Evolutionary conservation across 1,139 yeast genomes (phyloP).

Genomic region (Geotrichum carabidarum): DNA sequence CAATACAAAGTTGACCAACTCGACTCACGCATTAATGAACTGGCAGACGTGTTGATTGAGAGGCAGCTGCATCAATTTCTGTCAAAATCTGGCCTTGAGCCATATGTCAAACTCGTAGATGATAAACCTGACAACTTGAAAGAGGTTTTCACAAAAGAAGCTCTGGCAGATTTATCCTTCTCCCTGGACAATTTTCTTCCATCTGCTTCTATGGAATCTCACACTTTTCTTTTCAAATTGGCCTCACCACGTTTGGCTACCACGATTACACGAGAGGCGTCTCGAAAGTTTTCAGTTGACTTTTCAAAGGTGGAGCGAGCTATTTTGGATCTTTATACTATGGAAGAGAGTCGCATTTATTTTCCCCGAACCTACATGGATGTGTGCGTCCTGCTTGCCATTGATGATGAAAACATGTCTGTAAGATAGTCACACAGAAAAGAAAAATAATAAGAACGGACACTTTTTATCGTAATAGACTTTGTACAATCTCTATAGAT

Average conservation of each 20-base stretch:
- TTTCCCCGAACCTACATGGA: slow-evolving; percentile 19
- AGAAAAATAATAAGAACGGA: too few relatives aligned
- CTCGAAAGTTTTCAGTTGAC: slow-evolving; percentile 32
- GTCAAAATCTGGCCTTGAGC: slow-evolving; percentile 29
- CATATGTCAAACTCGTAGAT: slow-evolving; percentile 5
- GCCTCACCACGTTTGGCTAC: slow-evolving; percentile 37
- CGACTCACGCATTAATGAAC: slow-evolving; percentile 30
- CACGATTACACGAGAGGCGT: slow-evolving; percentile 34
- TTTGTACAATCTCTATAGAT: neutral
- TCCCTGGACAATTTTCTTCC: slow-evolving; percentile 38
- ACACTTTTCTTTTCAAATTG: slow-evolving; percentile 30
- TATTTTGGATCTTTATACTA: slow-evolving; percentile 22
- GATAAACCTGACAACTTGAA: slow-evolving; percentile 12
- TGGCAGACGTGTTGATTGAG: slow-evolving; percentile 32
- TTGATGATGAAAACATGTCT: slow-evolving; percentile 16
- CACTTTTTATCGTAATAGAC: neutral
- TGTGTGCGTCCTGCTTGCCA: slow-evolving; percentile 19
- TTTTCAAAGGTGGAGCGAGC: slow-evolving; percentile 31
- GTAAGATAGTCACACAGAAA: slow-evolving; percentile 4
- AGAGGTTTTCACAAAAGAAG: slow-evolving; percentile 18
- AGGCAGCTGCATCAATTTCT: slow-evolving; percentile 30
- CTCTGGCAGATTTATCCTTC: slow-evolving; percentile 37
- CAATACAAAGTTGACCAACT: slow-evolving; percentile 34
- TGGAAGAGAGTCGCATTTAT: slow-evolving; percentile 23
- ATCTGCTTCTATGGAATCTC: slow-evolving; percentile 36